These are phyloP conservation scores for Cenchrus fungigraminus DNA, from an alignment of 176 grass and related monocot species.

Conservation along the genomic window DNA sequence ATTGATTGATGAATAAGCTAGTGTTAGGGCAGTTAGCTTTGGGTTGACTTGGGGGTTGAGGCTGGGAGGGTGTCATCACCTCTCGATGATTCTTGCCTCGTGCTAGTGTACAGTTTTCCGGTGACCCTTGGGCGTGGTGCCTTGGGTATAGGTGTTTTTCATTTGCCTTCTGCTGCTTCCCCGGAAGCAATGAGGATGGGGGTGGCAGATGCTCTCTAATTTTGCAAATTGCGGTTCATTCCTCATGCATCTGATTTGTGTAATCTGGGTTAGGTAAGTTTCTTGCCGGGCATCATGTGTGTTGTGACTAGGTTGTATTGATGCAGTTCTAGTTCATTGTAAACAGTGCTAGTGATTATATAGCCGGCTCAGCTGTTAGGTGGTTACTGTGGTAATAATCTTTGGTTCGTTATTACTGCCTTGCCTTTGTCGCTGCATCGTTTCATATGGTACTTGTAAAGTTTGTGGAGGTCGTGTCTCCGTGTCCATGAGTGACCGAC, in stretches of 20 bases:
- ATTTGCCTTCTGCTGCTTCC: constrained; percentile 54
- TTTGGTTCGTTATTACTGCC: not conserved
- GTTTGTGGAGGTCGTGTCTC: not conserved
- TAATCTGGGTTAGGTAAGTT: constrained; percentile 43
- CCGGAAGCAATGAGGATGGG: constrained; percentile 52
- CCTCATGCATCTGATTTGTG: constrained; percentile 63
- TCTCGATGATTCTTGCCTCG: constrained; percentile 50
- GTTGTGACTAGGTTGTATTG: constrained; percentile 45
- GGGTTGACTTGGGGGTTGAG: constrained; percentile 46
- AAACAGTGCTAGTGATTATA: constrained; percentile 21
- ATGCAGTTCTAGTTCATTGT: constrained; percentile 29
- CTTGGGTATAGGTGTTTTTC: constrained; percentile 54
- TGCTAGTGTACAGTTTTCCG: constrained; percentile 63
- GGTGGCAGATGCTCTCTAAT: constrained; percentile 60
- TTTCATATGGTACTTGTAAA: not conserved
- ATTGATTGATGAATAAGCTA: constrained; percentile 53
- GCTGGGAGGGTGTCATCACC: constrained; percentile 41
- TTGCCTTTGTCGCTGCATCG: not conserved
- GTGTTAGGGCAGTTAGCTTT: constrained; percentile 57
- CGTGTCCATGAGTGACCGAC: not conserved
- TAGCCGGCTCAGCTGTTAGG: constrained; percentile 28
- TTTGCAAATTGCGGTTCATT: constrained; percentile 54
- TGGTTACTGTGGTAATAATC: constrained; percentile 9
- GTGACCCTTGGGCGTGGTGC: constrained; percentile 39
- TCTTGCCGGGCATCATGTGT: constrained; percentile 44